Conservation (phyloP, 768 basidiomycete genomes). For the Botryobasidium botryosum region DNA sequence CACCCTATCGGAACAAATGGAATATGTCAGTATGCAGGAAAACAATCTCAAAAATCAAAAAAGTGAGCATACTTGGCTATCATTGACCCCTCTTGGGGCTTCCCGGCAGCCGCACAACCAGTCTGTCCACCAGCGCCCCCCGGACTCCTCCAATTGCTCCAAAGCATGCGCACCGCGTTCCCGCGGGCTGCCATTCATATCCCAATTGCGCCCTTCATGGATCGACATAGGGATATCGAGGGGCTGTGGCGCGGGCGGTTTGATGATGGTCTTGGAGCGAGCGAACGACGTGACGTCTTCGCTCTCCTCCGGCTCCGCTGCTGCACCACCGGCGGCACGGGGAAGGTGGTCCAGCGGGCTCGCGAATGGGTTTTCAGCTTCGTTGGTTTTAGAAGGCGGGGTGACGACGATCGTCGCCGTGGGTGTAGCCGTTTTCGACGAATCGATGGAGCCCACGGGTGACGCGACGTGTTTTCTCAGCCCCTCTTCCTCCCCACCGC, state of each 20-base stretch:
- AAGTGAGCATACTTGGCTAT: constrained; percentile 10
- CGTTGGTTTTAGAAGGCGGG: neutral
- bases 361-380: neutral
- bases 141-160: too few relatives aligned
- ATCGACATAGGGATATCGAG: too few relatives aligned
- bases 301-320: too few relatives aligned
- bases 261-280: too few relatives aligned
- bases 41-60: neutral
- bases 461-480: neutral
- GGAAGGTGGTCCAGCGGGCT: too few relatives aligned
- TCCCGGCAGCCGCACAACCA: constrained; percentile 15
- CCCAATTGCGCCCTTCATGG: too few relatives aligned
- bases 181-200: too few relatives aligned
- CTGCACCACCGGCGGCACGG: too few relatives aligned
- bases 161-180: too few relatives aligned
- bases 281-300: too few relatives aligned
- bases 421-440: constrained; percentile 1
- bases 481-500: neutral
- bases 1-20: constrained; percentile 6
- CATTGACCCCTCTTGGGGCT: constrained; percentile 2
- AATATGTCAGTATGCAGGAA: neutral
- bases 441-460: neutral
- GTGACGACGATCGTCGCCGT: neutral
- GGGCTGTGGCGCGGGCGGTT: too few relatives aligned
- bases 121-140: constrained; percentile 13